phyloP scores from a whole-genome alignment of 306 rosid genomes.

The Ziziphus jujuba region DNA sequence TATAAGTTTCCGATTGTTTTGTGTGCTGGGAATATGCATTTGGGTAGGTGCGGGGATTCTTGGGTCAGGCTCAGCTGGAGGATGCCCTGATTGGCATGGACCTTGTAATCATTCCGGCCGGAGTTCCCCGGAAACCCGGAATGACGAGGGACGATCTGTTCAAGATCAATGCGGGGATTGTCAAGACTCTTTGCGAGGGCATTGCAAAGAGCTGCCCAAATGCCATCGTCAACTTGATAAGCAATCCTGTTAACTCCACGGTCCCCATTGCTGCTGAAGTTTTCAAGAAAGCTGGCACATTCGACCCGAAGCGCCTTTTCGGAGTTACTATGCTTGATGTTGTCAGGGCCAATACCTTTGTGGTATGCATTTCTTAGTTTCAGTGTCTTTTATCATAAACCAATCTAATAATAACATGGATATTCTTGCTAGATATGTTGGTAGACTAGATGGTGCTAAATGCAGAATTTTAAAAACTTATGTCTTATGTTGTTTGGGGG shows the following conservation, averaged over 20 bases:
- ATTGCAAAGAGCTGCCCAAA: constrained; percentile 80
- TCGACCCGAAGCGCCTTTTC: constrained; percentile 73
- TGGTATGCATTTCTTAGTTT: constrained; percentile 46
- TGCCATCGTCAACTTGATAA: constrained; percentile 90
- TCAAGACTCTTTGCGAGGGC: constrained; percentile 83
- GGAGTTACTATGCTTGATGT: constrained; percentile 96
- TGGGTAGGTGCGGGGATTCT: constrained; percentile 79
- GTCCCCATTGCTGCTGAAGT: constrained; percentile 97
- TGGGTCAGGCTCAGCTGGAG: constrained; percentile 87
- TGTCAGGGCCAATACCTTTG: constrained; percentile 93
- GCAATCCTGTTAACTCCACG: constrained; percentile 97
- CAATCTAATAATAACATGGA: too few relatives aligned
- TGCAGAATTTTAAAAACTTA: too few relatives aligned
- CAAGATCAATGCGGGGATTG: constrained; percentile 97
- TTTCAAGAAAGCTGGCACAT: constrained; percentile 86
- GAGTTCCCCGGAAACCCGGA: constrained; percentile 95
- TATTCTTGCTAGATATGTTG: too few relatives aligned
- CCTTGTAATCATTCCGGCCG: constrained; percentile 89
- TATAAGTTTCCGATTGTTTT: neutral
- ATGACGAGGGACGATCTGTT: constrained; percentile 98
- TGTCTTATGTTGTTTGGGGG: neutral
- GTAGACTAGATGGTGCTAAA: too few relatives aligned
- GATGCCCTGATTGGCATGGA: constrained; percentile 84
- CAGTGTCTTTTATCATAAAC: too few relatives aligned
- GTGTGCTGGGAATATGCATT: neutral